Evolutionary conservation across 2,329 filamentous ascomycete species (phyloP), one percentile per base, ranked within the genome.

Genomic region (Penicillium sp.): DNA sequence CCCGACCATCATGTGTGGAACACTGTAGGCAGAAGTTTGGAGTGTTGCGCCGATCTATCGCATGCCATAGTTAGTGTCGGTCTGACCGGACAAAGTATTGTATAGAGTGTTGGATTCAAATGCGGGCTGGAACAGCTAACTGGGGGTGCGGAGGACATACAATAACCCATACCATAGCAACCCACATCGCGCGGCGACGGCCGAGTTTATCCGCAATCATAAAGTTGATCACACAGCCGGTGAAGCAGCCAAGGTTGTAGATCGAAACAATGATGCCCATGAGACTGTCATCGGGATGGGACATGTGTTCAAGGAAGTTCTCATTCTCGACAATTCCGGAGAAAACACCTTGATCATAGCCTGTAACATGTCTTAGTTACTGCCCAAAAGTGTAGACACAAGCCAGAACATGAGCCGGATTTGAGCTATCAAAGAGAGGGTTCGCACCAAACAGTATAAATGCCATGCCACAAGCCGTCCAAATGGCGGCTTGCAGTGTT

Each of bases 321-420:
- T 78, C 67, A 26, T 80, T 82, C 13, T 81, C 77, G 7, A 84
- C 73, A 11, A 84, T 81, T 5, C 81, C 80, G 2, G 78, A 77
- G 63, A 84, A 83, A 0, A 83, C 81, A 41, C 81, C 82, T 64
- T 83, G 82, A 21, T 83, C 82, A 48, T 84, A 84, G 1, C 81
- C 81, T 74, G 31, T n/a, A 21, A 17, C 19, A 2, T 21, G 4
- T 15, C 38, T 61, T 51, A 61, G 31, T 26, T 26, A 26, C 26
- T 26, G 26, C 26, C 3, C 26, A 6, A 2, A 26, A 26, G 26
- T 26, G 5, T 26, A 26, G 26, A 26, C 26, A 26, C 26, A 5
- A 6, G 26, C 26, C 3, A 26, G 26, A 26, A 26, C 26, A 26
- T 4, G 26, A 26, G 21, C 23, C 11, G 7, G 21, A 13, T n/a